Evolutionary conservation across 805 yeast genomes (phyloP).

Genomic region (Saturnispora hagleri): DNA sequence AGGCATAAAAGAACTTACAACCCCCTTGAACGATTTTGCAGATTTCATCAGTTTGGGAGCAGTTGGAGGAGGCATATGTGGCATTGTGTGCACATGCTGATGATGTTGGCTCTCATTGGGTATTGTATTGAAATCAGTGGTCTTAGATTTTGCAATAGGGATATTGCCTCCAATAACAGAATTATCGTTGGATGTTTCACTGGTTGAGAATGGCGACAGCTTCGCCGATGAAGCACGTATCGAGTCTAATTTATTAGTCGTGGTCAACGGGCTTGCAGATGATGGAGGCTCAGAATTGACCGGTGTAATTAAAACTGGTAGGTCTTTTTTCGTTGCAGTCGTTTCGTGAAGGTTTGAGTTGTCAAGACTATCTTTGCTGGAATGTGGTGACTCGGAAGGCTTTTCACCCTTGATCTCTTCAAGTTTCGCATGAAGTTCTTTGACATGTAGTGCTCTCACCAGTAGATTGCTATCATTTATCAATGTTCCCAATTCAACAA

Average conservation of each 20-base stretch:
- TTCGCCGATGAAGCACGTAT: not conserved
- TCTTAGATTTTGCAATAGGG: not conserved
- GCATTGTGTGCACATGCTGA: not conserved
- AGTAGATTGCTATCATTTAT: conserved; percentile 58
- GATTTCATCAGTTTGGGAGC: not conserved
- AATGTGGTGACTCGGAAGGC: not conserved
- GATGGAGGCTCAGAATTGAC: not conserved
- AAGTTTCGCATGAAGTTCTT: conserved; percentile 31
- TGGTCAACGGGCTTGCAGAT: not conserved
- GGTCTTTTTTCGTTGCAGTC: not conserved
- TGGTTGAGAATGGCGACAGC: not conserved
- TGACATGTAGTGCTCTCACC: conserved; percentile 45
- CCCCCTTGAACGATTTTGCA: not conserved
- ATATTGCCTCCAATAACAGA: not conserved
- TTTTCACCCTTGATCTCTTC: not conserved
- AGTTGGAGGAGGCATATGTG: not conserved
- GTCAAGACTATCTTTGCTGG: not conserved
- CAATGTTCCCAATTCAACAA: conserved; percentile 53
- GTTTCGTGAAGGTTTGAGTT: not conserved
- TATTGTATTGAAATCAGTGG: not conserved
- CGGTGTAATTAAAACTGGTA: not conserved
- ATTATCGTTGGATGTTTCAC: not conserved
- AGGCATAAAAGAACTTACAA: not conserved
- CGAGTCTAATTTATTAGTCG: not conserved
- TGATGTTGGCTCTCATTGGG: not conserved